Base-by-base conservation (phyloP, 192 early-diverging fungal genomes). In the Coemansia reversa region DNA sequence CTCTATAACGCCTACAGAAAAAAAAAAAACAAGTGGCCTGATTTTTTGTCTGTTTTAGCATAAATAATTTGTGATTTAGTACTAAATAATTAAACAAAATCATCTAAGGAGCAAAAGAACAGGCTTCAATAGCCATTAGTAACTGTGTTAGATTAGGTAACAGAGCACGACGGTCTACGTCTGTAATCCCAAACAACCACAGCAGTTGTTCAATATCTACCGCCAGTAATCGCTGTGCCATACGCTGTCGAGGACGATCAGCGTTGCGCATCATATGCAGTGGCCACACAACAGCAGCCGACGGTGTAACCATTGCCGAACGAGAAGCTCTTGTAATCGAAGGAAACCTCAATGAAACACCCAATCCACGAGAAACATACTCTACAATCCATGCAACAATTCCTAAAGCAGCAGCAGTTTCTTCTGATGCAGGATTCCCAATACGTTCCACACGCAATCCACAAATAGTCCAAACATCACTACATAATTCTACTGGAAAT, bases 151-250 rank as follows among this genome's bases (percentile, higher is more conserved):
- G 58, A 16, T 55, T 65, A 2, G 67, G 58, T 25, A 64, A 22
- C 32, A 76, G 9, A 50, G 29, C 29, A 16, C 27, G 29, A 20
- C 65, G 50, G 51, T 63, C 64, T 3, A 60, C 62, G 20, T 56
- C 54, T 19, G 25, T 53, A 0, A 78, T 32, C 12, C 70, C 75
- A 42, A 66, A 48, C 5, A 12, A 23, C 20, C 49, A 51, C 58
- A 78, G 62, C 7, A 72, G 60, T 55, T 78, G 75, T 23, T 58
- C 70, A 7, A 78, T 30, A n/a, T 69, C 50, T 19, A 47, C 51
- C 0, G 60, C 58, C 49, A 78, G 54, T 56, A 68, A 22, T 39
- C 65, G 29, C 32, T 57, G 24, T 0, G 61, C 75, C 47, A 42
- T 32, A 4, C 32, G 61, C 28, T 69, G 45, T 2, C 61, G 56